phyloP scores from a whole-genome alignment of 2,329 filamentous ascomycete species.

The Fusarium zealandicum region DNA sequence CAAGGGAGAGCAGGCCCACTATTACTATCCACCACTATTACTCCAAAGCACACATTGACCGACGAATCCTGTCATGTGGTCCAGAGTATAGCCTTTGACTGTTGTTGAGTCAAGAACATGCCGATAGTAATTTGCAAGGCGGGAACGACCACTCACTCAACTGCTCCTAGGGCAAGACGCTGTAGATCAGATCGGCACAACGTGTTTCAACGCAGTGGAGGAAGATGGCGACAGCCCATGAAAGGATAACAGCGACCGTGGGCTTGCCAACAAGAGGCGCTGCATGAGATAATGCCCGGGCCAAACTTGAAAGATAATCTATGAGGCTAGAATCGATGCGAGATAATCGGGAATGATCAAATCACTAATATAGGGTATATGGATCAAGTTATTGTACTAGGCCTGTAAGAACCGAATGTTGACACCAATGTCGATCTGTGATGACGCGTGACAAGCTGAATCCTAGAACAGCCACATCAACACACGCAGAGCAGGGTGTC shows the following conservation, averaged over 20 bases:
- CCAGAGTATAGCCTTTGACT: slow-evolving; percentile 46
- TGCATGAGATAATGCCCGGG: slow-evolving; percentile 53
- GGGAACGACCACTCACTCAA: slow-evolving; percentile 48
- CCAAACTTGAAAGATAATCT: slow-evolving; percentile 45
- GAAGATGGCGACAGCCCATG: slow-evolving; percentile 47
- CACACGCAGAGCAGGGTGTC: no score
- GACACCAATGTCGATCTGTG: slow-evolving; percentile 52
- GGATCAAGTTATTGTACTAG: slow-evolving; percentile 52
- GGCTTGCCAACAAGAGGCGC: slow-evolving; percentile 48
- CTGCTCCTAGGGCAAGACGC: slow-evolving; percentile 47
- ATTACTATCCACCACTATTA: slow-evolving; percentile 50
- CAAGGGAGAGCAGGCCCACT: slow-evolving; percentile 44
- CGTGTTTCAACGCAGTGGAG: slow-evolving; percentile 47
- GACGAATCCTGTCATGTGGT: slow-evolving; percentile 46
- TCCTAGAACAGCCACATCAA: no score
- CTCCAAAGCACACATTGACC: slow-evolving; percentile 50
- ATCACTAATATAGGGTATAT: slow-evolving; percentile 52
- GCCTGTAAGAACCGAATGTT: slow-evolving; percentile 50
- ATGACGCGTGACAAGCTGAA: no score
- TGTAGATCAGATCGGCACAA: slow-evolving; percentile 48
- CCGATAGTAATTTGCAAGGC: slow-evolving; percentile 51
- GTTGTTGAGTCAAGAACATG: slow-evolving; percentile 50
- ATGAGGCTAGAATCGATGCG: slow-evolving; percentile 42
- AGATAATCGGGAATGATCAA: accelerated
- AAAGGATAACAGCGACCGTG: slow-evolving; percentile 44